Conservation (phyloP, 768 basidiomycete species). For the Suillus alpinus region DNA sequence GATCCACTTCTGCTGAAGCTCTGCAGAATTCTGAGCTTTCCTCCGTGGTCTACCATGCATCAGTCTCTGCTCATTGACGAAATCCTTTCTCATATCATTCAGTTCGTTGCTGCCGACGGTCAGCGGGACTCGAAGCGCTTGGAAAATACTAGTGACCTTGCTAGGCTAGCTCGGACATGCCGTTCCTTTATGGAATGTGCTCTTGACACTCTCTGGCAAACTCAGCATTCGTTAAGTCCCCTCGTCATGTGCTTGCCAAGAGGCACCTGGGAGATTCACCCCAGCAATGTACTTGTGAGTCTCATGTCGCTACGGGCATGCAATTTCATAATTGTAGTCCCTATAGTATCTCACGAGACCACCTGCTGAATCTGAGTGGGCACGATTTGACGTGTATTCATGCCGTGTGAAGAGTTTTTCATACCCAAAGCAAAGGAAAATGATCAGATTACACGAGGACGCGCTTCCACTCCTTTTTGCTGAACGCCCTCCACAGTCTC, state of each 20-base stretch:
- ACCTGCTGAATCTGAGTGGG: slow-evolving; percentile 21
- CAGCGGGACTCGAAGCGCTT: slow-evolving; percentile 15
- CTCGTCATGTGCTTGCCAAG: slow-evolving; percentile 27
- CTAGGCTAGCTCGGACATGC: slow-evolving; percentile 28
- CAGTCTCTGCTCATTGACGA: slow-evolving; percentile 28
- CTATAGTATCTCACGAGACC: slow-evolving; percentile 21
- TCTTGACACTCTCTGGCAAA: slow-evolving; percentile 30
- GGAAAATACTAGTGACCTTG: slow-evolving; percentile 21
- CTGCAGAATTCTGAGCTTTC: background rate
- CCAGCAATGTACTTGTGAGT: slow-evolving; percentile 23
- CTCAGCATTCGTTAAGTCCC: slow-evolving; percentile 27
- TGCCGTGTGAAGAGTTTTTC: slow-evolving; percentile 21
- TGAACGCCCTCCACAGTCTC: slow-evolving; percentile 15
- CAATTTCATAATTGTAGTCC: background rate
- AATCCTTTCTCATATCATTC: slow-evolving; percentile 22
- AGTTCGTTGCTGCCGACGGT: slow-evolving; percentile 21
- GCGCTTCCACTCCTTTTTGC: slow-evolving; percentile 19
- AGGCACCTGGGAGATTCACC: slow-evolving; percentile 22
- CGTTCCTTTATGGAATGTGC: slow-evolving; percentile 25
- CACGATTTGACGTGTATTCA: slow-evolving; percentile 19
- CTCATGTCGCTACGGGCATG: background rate
- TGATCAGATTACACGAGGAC: slow-evolving; percentile 25
- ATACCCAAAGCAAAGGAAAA: slow-evolving; percentile 19
- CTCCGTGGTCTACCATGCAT: slow-evolving; percentile 18
- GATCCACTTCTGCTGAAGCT: background rate